Evolutionary conservation across 768 basidiomycete genomes (phyloP).

Genomic region (Scleroderma citrinum): DNA sequence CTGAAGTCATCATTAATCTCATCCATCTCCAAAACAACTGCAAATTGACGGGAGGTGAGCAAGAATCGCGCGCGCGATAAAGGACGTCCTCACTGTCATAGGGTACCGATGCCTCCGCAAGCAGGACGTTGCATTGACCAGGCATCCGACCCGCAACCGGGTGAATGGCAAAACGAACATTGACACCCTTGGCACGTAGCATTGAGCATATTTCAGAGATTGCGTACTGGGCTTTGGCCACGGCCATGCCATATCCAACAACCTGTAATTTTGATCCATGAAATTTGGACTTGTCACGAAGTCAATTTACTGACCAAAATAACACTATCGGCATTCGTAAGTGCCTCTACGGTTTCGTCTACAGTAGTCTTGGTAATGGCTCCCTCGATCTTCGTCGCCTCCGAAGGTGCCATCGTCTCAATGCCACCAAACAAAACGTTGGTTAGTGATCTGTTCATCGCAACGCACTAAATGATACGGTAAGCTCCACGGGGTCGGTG

Average conservation of each 20-base stretch:
- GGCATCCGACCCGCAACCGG: constrained; percentile 93
- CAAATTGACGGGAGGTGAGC: neutral
- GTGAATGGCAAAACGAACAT: constrained; percentile 82
- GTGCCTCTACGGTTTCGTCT: constrained; percentile 75
- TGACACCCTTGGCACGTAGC: constrained; percentile 67
- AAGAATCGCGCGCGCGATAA: neutral
- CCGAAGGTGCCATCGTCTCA: constrained; percentile 44
- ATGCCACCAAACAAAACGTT: constrained; percentile 92
- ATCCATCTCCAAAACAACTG: constrained; percentile 90
- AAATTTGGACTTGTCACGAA: constrained; percentile 2
- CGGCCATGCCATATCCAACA: constrained; percentile 89
- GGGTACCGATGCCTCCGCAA: constrained; percentile 86
- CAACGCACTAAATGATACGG: constrained; percentile 57
- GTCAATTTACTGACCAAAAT: constrained; percentile 49
- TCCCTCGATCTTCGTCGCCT: constrained; percentile 76
- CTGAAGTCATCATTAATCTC: constrained; percentile 91
- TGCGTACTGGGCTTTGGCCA: constrained; percentile 84
- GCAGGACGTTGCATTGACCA: constrained; percentile 87
- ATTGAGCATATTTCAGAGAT: constrained; percentile 69
- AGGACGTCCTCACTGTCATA: constrained; percentile 62
- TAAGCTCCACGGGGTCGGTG: constrained; percentile 1
- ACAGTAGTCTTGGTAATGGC: constrained; percentile 70
- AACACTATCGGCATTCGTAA: constrained; percentile 76
- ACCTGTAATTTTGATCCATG: constrained; percentile 39
- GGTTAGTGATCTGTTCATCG: constrained; percentile 83